Base-by-base conservation (phyloP, 1,139 yeast species). In the Zhuliangozyma blackwelliae region DNA sequence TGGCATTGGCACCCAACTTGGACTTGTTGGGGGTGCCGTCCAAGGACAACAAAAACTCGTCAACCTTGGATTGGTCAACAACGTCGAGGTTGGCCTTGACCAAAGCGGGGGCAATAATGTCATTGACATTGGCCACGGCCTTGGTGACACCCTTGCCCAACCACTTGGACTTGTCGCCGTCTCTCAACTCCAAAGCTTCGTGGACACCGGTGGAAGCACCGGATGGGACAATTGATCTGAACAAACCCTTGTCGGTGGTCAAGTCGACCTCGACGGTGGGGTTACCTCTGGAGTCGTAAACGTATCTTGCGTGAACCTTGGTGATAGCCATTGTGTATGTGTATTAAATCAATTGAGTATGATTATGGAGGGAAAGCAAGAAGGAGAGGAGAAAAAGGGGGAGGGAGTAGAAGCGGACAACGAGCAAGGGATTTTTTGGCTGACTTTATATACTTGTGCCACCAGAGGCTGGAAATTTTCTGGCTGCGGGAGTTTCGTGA, bases 251-350 rank as follows among this genome's bases (percentile, higher is more conserved):
- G 48, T 74, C 88, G 57, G 96, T 89, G 76, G 82, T 75, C 54
- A 88, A 59, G 59, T 89, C 96, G 52, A 88, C 96, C 77, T 89
- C 96, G 55, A 89, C 96, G 51, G 96, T 89, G 70, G 97, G 97
- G 79, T 89, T 89, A 72, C 96, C 96, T 75, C 97, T 86, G 54
- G 96, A 88, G 74, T 89, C 97, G 82, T 89, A 89, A 68, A 89
- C 94, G 75, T 80, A 81, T 75, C 96, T 86, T 57, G 96, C 86
- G 70, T 75, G 79, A 56, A 87, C 72, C 72, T 88, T 87, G 27
- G 37, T 29, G 42, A 62, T 51, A 45, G 71, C 61, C 71, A 65
- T 65, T 40, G 34, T 55, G 27, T 28, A 23, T 29, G 36, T 8
- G 22, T 7, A 35, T 27, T 27, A 28, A 35, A 33, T 37, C 40